Base-by-base conservation (phyloP, 768 basidiomycete genomes). In the Trametes elegans region DNA sequence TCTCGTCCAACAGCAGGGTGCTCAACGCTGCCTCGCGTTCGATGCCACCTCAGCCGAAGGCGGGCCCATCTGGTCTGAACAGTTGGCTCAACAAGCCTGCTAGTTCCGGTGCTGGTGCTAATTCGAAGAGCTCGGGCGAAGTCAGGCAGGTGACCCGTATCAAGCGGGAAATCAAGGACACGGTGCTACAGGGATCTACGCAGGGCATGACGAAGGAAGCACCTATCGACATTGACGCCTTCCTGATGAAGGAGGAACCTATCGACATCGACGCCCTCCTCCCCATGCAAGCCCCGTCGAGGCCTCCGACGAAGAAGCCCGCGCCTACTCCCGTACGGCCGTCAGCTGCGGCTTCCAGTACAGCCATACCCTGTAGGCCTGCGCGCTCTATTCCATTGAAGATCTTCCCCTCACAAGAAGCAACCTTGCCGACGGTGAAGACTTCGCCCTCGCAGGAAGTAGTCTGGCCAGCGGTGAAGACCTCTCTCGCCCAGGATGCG, bases 201-300 rank as follows among this genome's bases (percentile, higher is more conserved):
- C 24, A 24, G 10, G 42, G 51, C 9, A 32, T 35, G 5, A 36
- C 42, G 10, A 44, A 44, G 24, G 51, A 53, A 11, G 51, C 44
- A 14, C 42, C 51, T 14, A 53, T 53, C n/a, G 51, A 36, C 34
- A 53, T 53, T 19, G 38, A 39, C 38, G 18, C n/a, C n/a, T n/a
- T n/a, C n/a, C n/a, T n/a, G n/a, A n/a, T n/a, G 14, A 47, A 47
- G 19, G 46, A 47, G 11, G 46, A 47, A n/a, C 34, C 46, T 19
- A 47, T 40, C 7, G 38, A 40, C 28, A 38, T 39, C 28, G 41
- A 53, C 14, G 34, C 24, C 13, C 34, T 27, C 5, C 34, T 23
- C 16, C 40, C 49, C 7, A 11, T 45, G 18, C 35, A 48, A 18
- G 31, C 41, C 16, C 18, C 32, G 29, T 8, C 23, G n/a, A 48